phyloP scores from a whole-genome alignment of 805 yeast genomes.

The Wickerhamomyces alni region DNA sequence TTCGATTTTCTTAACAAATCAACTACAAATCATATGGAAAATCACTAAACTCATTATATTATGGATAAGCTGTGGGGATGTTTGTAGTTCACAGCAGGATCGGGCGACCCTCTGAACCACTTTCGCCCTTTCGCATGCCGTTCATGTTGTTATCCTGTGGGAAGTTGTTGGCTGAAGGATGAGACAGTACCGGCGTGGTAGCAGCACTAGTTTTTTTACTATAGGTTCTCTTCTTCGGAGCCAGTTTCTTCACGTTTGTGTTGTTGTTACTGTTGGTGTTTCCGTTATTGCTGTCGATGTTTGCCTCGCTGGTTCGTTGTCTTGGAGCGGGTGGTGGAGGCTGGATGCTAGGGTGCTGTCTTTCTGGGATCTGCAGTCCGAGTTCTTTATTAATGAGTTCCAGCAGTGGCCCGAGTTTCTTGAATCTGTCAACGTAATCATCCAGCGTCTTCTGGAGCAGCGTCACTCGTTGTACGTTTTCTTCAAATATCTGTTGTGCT shows the following conservation, averaged over 20 bases:
- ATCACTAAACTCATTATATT: no score
- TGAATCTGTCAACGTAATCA: constrained; percentile 41
- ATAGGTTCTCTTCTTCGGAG: constrained; percentile 15
- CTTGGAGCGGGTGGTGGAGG: constrained; percentile 21
- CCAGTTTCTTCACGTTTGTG: no score
- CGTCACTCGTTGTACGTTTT: constrained; percentile 28
- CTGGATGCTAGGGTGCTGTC: constrained; percentile 71
- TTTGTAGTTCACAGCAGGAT: constrained; percentile 11
- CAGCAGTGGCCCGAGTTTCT: constrained; percentile 39
- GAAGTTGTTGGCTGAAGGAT: constrained; percentile 7
- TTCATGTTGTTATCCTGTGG: neutral
- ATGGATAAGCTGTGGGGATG: neutral
- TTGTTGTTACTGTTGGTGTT: constrained; percentile 5
- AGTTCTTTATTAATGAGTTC: constrained; percentile 39
- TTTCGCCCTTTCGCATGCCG: constrained; percentile 6
- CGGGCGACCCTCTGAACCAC: constrained; percentile 18
- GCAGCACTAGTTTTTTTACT: constrained; percentile 14
- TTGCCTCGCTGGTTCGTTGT: constrained; percentile 1
- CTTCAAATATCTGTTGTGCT: constrained; percentile 24
- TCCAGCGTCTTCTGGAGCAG: constrained; percentile 32
- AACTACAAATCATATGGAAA: no score
- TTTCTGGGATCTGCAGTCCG: constrained; percentile 48
- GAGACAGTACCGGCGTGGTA: constrained; percentile 6
- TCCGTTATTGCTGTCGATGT: neutral
- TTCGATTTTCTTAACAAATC: no score